A percentile compares a stretch with the other conserved stretches of the same genome.
phyloP scores from a whole-genome alignment of 805 yeast species.

The Babjeviella inositovora region DNA sequence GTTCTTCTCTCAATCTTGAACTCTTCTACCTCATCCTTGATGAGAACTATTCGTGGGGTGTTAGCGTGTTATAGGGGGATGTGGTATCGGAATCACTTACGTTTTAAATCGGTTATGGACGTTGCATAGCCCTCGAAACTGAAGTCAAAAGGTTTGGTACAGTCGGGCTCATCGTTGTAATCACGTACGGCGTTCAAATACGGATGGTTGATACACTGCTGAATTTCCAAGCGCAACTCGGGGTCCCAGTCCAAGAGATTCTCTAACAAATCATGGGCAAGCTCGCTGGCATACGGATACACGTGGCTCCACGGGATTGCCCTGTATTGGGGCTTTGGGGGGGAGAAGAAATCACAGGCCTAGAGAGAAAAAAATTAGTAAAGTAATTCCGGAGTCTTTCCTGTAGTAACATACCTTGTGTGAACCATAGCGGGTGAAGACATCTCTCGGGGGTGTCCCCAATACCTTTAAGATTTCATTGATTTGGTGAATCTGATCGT shows the following conservation, averaged over 20 bases:
- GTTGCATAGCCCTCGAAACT: slow-evolving; percentile 62
- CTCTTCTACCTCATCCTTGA: no score
- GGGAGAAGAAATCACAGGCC: slow-evolving; percentile 27
- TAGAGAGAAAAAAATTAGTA: no score
- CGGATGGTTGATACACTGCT: slow-evolving; percentile 37
- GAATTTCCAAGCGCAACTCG: slow-evolving; percentile 32
- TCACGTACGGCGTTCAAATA: slow-evolving; percentile 40
- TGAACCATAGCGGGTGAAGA: no score
- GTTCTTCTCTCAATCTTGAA: no score
- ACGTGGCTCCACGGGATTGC: slow-evolving; percentile 30
- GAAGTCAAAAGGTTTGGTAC: slow-evolving; percentile 40
- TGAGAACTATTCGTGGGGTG: no score
- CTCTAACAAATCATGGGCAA: slow-evolving; percentile 35
- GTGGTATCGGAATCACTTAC: no score
- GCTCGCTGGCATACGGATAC: slow-evolving; percentile 44
- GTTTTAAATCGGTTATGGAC: slow-evolving; percentile 7
- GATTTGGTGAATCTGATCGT: slow-evolving; percentile 55
- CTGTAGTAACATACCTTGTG: slow-evolving; percentile 13
- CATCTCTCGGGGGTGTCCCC: slow-evolving; percentile 49
- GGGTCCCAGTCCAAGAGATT: slow-evolving; percentile 53
- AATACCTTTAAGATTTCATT: slow-evolving; percentile 49
- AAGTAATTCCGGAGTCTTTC: slow-evolving; percentile 2
- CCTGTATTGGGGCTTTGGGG: slow-evolving; percentile 23
- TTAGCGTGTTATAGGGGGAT: no score
- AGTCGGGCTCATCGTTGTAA: slow-evolving; percentile 34